Evolutionary conservation across 2,329 filamentous ascomycete genomes (phyloP), one percentile per base, ranked within the genome.

Genomic region (Monosporascus ibericus): DNA sequence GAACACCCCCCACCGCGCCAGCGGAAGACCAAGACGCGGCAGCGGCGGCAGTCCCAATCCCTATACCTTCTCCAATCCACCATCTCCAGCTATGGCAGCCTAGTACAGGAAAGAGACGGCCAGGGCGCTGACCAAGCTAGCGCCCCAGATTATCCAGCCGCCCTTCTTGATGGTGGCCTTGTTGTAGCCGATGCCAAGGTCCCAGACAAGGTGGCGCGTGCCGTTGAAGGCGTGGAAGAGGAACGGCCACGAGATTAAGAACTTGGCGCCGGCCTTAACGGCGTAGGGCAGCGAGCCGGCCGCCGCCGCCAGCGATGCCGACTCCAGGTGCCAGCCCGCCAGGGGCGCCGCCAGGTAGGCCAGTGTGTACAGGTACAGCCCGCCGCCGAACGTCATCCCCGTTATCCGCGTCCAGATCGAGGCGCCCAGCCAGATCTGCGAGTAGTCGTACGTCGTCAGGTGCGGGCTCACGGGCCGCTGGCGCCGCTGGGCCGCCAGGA

Each of bases 401-500:
- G 90, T 92, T 75, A 96, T 84, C 65, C 92, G 90, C 76, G 91
- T 88, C 73, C 89, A 79, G 60, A 80, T 78, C 53, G 77, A 84
- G 62, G 84, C 85, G 61, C 80, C 79, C 71, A 89, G 86, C 86
- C 86, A 96, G 63, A 90, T 94, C 74, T 96, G 88, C 72, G 90
- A 84, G 55, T 87, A 82, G 70, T 84, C 81, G 84, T 96, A 96
- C 81, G 95, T 92, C 66, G 75, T 70, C 58, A 96, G 82, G 69
- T 96, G 91, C 51, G 92, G 92, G 46, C 90, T 81, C 63, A 96
- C 79, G 68, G 92, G 92, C 49, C 92, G 92, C 66, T 80, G 73
- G 52, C 86, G 79, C 65, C 92, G 92, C 78, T 96, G 92, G 66
- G 83, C 76, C 65, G 81, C 85, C 68, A 96, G 89, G 72, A 95